phyloP scores from a whole-genome alignment of 2,329 filamentous ascomycete genomes.

The Drechslera avenae region DNA sequence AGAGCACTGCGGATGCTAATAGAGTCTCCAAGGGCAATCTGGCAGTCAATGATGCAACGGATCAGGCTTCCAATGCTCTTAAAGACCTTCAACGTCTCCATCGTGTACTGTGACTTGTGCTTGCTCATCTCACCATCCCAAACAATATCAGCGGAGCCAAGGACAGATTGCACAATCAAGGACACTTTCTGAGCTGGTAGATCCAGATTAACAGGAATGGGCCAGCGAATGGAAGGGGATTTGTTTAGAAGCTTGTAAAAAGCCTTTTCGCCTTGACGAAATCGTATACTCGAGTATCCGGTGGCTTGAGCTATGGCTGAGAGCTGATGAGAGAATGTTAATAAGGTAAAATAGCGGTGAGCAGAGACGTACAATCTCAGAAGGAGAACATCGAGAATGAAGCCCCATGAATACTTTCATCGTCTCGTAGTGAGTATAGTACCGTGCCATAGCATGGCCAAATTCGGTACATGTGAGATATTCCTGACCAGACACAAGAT shows the following conservation, averaged over 20 bases:
- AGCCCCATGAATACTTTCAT: slow-evolving; percentile 74
- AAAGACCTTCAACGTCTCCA: slow-evolving; percentile 68
- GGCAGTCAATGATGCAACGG: slow-evolving; percentile 77
- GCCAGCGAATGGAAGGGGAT: slow-evolving; percentile 69
- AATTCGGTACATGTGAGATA: slow-evolving; percentile 70
- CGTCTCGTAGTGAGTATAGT: slow-evolving; percentile 78
- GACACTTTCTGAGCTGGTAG: slow-evolving; percentile 75
- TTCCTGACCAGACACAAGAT: slow-evolving; percentile 59
- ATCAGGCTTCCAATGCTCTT: slow-evolving; percentile 71
- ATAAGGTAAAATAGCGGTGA: background rate
- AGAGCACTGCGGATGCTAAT: slow-evolving; percentile 70
- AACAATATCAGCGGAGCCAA: slow-evolving; percentile 66
- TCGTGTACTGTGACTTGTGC: slow-evolving; percentile 61
- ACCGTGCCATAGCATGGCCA: slow-evolving; percentile 80
- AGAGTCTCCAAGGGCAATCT: slow-evolving; percentile 67
- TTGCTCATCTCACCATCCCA: slow-evolving; percentile 61
- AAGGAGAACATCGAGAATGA: slow-evolving; percentile 63
- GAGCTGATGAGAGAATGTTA: slow-evolving; percentile 56
- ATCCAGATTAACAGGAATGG: slow-evolving; percentile 70
- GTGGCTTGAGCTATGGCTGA: slow-evolving; percentile 68
- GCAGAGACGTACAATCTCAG: slow-evolving; percentile 66
- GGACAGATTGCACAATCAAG: slow-evolving; percentile 74
- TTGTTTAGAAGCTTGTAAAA: slow-evolving; percentile 76
- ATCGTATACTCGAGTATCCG: slow-evolving; percentile 74
- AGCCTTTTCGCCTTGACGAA: slow-evolving; percentile 71